Base-by-base conservation (phyloP, 1,284 basidiomycete species). In the Porogramme epimiltina region DNA sequence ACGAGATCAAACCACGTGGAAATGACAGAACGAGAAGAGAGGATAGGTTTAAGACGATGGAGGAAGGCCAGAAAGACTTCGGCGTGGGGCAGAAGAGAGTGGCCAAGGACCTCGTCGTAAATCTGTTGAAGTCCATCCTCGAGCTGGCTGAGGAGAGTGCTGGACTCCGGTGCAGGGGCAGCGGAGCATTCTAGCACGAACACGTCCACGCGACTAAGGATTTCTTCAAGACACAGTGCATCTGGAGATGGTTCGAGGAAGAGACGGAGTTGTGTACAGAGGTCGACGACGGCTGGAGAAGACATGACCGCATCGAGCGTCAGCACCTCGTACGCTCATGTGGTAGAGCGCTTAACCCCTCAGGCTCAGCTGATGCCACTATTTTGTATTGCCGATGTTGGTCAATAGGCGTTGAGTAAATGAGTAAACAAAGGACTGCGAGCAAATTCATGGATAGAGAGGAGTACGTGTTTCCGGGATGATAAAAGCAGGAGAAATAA, bases 1-100 rank as follows among this genome's bases (percentile, higher is more conserved):
- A 88, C 75, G 24, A 87, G 76, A 62, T 92, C 88, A 67, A 89
- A 92, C 89, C 89, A 91, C 22, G 74, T 78, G 3, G 82, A 82
- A 46, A 89, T 87, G 47, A 91, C 73, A 23, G 85, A 86, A 4
- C 77, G 75, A 10, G 85, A 72, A 4, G 84, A 73, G 3, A 90
- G 71, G 28, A 89, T 72, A 6, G 83, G 78, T 9, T 73, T 72
- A 22, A 91, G 74, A 59, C 82, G 82, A 57, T 80, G 75, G 6
- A 91, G 74, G 20, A 89, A 76, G 18, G 78, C 75, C 11, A 92
- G 75, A 61, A 91, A 84, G 15, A 82, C 66, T 60, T 88, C 84
- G 4, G 73, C 78, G 61, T 86, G 84, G n/a, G 73, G 75, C 41
- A 79, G 70, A 26, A 75, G 78, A 10, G 79, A 76, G 61, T 87